These are phyloP conservation scores for Rhizophagus sp. DNA, from an alignment of 192 early-diverging fungal genomes.

Conservation along the genomic window DNA sequence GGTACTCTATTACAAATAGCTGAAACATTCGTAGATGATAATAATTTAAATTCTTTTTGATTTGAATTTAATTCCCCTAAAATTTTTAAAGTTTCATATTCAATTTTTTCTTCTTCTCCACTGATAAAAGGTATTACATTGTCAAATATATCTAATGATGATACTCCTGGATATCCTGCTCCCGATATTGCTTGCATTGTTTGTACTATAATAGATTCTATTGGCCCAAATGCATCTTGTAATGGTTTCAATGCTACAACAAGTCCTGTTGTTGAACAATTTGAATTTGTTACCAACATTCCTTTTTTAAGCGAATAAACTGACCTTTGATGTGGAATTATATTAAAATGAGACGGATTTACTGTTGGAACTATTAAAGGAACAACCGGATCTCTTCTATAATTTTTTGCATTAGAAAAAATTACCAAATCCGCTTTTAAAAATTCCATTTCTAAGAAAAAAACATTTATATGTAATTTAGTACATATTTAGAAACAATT, in stretches of 20 bases:
- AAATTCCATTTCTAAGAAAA: conserved; percentile 77
- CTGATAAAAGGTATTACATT: conserved; percentile 93
- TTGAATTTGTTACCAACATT: conserved; percentile 95
- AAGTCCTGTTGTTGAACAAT: conserved; percentile 98
- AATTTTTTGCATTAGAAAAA: conserved; percentile 97
- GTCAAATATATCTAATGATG: conserved; percentile 93
- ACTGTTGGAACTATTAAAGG: conserved; percentile 94
- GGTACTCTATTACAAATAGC: conserved; percentile 97
- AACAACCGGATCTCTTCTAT: conserved; percentile 84
- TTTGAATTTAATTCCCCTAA: conserved; percentile 67
- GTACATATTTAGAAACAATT: background rate
- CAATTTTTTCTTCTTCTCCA: conserved; percentile 98
- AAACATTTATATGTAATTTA: background rate
- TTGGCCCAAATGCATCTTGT: conserved; percentile 88
- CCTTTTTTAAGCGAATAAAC: conserved; percentile 66
- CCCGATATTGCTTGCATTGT: conserved; percentile 98
- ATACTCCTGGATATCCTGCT: conserved; percentile 96
- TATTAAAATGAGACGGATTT: conserved; percentile 86
- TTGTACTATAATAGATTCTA: conserved; percentile 77
- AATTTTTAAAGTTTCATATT: conserved; percentile 92
- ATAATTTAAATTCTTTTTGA: conserved; percentile 51
- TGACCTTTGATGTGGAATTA: conserved; percentile 73
- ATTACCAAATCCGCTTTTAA: conserved; percentile 84
- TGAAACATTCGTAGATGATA: conserved; percentile 72
- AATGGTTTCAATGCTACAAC: conserved; percentile 88